Evolutionary conservation across 129 eudicot species (phyloP), one percentile per base, ranked within the genome.

Genomic region (Flaveria robusta): DNA sequence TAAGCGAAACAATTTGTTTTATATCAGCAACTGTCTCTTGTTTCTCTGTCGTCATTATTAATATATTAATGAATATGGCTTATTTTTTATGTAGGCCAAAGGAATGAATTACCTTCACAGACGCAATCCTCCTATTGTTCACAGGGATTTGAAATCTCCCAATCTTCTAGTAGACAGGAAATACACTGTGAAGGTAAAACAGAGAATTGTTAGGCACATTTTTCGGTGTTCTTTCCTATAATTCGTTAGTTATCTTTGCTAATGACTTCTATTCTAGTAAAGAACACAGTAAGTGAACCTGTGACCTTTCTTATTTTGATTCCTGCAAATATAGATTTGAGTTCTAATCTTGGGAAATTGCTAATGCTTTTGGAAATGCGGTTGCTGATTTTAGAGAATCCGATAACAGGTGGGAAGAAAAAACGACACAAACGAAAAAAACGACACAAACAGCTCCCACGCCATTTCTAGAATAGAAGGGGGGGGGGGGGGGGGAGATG

Each of bases 61-160:
- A 31, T 31, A 1, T 47, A 12, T 14, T 11, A 11, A 13, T 47
- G 14, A 47, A 3, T 27, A 68, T 59, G 26, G 39, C 50, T 64
- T 68, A 7, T 62, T 64, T 71, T 70, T 2, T 26, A 65, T 78
- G 9, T 80, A 91, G 97, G 97, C 95, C 66, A 89, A 88, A 83
- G 97, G 97, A 70, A 91, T 91, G 97, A 91, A 91, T 79, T 88
- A 91, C 84, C 95, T 91, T 64, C 97, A 91, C 74, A 81, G 88
- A 80, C 92, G 85, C 50, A 91, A 83, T 70, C 97, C 97, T 72
- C 97, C 97, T 50, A 81, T 91, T 73, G 97, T 91, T 79, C 97
- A 91, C 69, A 87, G 97, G 67, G 97, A 91, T 79, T 68, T 91
- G 68, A 91, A 91, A 72, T 91, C 97, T 79, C 97, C 96, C 49